These are phyloP conservation scores for Sisymbrium irio DNA, from an alignment of 345 rosid genomes.

Conservation along the genomic window DNA sequence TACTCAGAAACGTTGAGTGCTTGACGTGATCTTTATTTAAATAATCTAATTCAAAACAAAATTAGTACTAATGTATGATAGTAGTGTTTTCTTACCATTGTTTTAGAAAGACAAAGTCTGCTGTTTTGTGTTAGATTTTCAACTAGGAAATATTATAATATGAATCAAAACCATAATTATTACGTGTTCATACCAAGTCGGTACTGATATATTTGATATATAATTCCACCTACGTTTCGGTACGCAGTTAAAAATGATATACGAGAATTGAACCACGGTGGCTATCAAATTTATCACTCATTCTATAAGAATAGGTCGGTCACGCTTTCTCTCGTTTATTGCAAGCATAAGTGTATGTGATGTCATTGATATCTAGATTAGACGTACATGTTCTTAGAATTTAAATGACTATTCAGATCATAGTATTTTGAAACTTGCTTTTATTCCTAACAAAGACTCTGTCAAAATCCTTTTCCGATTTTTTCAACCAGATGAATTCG, in stretches of 20 bases:
- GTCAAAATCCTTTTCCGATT: neutral
- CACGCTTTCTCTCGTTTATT: neutral
- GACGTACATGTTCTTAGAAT: neutral
- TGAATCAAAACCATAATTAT: neutral
- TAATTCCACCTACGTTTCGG: neutral
- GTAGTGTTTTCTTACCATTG: conserved; percentile 7
- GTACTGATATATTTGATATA: neutral
- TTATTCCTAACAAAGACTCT: neutral
- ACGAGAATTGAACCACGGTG: neutral
- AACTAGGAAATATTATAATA: neutral
- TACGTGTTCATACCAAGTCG: neutral
- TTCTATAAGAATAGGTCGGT: conserved; percentile 24
- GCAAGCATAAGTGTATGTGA: neutral
- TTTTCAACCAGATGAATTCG: neutral
- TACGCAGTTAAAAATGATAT: neutral
- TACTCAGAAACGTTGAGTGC: conserved; percentile 16
- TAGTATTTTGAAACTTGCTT: neutral
- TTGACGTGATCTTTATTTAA: conserved; percentile 24
- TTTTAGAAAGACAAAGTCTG: neutral
- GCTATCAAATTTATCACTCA: neutral
- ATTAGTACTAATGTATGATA: neutral
- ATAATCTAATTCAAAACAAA: neutral
- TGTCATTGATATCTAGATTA: neutral
- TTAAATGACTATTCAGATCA: neutral
- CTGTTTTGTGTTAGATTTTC: neutral